A percentile compares a stretch with the other conserved stretches of the same genome.
Evolutionary conservation across 75 land plant genomes (phyloP).

Genomic region (Isoetes taiwanensis): DNA sequence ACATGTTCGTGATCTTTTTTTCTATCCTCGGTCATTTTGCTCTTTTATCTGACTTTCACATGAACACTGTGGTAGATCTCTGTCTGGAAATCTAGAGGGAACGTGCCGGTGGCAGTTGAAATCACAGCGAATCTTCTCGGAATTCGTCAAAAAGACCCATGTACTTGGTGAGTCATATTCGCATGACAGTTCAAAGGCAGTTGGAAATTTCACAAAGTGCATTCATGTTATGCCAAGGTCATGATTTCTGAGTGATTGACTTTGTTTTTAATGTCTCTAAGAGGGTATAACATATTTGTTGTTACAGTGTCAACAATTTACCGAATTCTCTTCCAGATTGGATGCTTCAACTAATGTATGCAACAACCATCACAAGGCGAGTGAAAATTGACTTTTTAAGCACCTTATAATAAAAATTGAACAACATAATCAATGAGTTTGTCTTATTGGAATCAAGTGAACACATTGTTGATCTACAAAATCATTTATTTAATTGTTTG

Average conservation of each 20-base stretch:
- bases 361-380: slow-evolving; percentile 80
- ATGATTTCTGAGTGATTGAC: not conserved
- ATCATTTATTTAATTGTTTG: not conserved
- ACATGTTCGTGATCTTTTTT: too few species aligned
- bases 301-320: not conserved
- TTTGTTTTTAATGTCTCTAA: not conserved
- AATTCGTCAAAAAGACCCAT: slow-evolving; percentile 62
- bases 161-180: slow-evolving; percentile 28
- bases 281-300: slow-evolving; percentile 8
- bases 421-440: too few species aligned
- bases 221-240: not conserved
- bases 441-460: not conserved
- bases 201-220: not conserved
- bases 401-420: too few species aligned
- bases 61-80: slow-evolving; percentile 26
- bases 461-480: not conserved
- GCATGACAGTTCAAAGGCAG: not conserved
- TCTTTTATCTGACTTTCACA: not conserved
- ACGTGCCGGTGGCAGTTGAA: slow-evolving; percentile 57
- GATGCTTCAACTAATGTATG: slow-evolving; percentile 66
- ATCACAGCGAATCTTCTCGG: slow-evolving; percentile 63
- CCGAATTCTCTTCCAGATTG: slow-evolving; percentile 34
- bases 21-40: not conserved
- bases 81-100: slow-evolving; percentile 70
- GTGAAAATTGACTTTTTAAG: too few species aligned